Percentiles rank a stretch among this genome's conserved stretches.
phyloP scores from a whole-genome alignment of 2,329 filamentous ascomycete genomes.

The Teratosphaeria gauchensis region DNA sequence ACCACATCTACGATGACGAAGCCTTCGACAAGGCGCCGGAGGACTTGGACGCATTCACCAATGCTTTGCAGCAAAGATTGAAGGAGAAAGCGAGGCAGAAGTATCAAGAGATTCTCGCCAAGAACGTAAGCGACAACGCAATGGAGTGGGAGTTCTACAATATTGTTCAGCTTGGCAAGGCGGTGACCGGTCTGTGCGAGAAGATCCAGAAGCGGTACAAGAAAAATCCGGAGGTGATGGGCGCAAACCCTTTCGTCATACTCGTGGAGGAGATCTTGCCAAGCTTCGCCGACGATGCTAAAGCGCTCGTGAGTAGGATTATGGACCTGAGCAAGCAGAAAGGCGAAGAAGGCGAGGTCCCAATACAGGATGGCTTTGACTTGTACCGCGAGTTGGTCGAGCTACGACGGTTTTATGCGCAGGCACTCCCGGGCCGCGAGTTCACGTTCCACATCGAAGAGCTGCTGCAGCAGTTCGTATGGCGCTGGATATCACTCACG shows the following conservation, averaged over 20 bases:
- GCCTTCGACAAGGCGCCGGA: slow-evolving; percentile 62
- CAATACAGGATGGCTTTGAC: slow-evolving; percentile 86
- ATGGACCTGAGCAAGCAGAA: slow-evolving; percentile 60
- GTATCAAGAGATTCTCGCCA: slow-evolving; percentile 69
- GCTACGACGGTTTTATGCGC: slow-evolving; percentile 69
- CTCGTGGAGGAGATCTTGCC: slow-evolving; percentile 78
- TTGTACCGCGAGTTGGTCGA: slow-evolving; percentile 82
- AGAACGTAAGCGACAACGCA: slow-evolving; percentile 68
- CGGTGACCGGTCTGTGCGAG: slow-evolving; percentile 74
- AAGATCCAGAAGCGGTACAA: slow-evolving; percentile 87
- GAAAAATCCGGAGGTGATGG: slow-evolving; percentile 80
- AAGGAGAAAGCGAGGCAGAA: slow-evolving; percentile 64
- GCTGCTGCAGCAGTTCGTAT: slow-evolving; percentile 82
- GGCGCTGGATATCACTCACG: slow-evolving; percentile 81
- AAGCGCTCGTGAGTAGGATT: slow-evolving; percentile 74
- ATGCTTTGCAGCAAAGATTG: slow-evolving; percentile 63
- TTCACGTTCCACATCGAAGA: slow-evolving; percentile 87
- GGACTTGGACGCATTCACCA: slow-evolving; percentile 61
- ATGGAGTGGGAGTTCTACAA: slow-evolving; percentile 86
- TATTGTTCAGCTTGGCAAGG: slow-evolving; percentile 79
- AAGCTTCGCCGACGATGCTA: slow-evolving; percentile 79
- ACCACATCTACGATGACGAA: slow-evolving; percentile 70
- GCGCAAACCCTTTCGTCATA: slow-evolving; percentile 57
- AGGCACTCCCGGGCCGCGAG: slow-evolving; percentile 58
- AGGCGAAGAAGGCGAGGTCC: slow-evolving; percentile 67